Conservation (phyloP, 257 asterid species). For the Penstemon davidsonii region DNA sequence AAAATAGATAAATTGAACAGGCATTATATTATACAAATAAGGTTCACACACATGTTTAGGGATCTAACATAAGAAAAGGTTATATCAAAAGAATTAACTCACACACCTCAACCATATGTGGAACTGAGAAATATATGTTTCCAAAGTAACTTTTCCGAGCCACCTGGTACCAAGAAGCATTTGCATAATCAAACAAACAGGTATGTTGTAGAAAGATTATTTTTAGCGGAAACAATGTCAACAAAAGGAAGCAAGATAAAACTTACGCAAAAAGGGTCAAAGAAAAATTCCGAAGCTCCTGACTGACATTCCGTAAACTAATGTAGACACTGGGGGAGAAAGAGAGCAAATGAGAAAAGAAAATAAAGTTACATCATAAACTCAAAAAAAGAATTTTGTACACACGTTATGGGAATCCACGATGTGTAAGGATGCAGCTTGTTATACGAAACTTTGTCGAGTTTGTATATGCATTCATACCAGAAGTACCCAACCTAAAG, state of each 20-base stretch:
- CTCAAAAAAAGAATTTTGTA: constrained; percentile 3
- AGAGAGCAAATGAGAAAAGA: constrained; percentile 18
- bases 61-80: background rate
- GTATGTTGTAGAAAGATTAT: background rate
- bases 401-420: constrained; percentile 97
- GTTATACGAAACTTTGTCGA: constrained; percentile 85
- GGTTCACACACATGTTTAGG: background rate
- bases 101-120: constrained; percentile 97
- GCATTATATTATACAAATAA: too few species aligned
- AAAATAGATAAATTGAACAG: background rate
- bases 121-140: constrained; percentile 95
- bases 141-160: constrained; percentile 97
- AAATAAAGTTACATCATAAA: background rate
- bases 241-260: constrained; percentile 10
- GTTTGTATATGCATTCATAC: constrained; percentile 89
- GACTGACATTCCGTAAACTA: constrained; percentile 84
- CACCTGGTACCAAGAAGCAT: constrained; percentile 57
- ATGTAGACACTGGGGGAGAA: constrained; percentile 67
- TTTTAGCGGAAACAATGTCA: constrained; percentile 12
- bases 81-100: background rate
- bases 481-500: constrained; percentile 68
- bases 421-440: constrained; percentile 97
- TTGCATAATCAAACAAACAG: constrained; percentile 34
- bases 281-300: constrained; percentile 74
- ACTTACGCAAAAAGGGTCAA: constrained; percentile 95